A percentile compares a stretch with the other conserved stretches of the same genome.
phyloP scores from a whole-genome alignment of 140 eudicot species.

The Oenanthe javanica region DNA sequence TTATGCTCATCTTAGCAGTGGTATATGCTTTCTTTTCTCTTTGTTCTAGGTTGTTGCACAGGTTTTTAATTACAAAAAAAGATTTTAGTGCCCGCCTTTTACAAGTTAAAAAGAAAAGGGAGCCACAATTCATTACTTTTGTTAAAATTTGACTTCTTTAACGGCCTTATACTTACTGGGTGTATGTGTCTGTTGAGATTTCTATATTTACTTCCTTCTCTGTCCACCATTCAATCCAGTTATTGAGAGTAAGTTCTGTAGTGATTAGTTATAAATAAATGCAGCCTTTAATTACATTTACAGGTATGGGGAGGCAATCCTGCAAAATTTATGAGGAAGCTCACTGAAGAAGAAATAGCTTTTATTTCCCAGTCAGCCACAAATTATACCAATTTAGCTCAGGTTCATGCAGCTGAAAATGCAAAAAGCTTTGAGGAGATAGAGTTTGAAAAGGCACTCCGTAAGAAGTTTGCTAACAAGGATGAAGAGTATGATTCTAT shows the following conservation, averaged over 20 bases:
- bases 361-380: conserved; percentile 82
- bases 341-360: conserved; percentile 85
- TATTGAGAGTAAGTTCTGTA: neutral
- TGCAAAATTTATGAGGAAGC: conserved; percentile 89
- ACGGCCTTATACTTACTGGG: neutral
- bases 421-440: conserved; percentile 62
- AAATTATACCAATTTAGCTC: conserved; percentile 74
- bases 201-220: neutral
- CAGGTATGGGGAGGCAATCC: conserved; percentile 99
- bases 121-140: neutral
- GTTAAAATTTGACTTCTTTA: neutral
- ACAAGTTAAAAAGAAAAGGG: neutral
- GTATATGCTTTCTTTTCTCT: neutral
- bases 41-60: neutral
- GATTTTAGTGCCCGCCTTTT: neutral
- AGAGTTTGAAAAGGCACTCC: conserved; percentile 66
- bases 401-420: conserved; percentile 84
- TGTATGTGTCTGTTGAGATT: neutral
- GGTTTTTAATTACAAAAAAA: too few species aligned
- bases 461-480: conserved; percentile 66
- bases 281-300: neutral
- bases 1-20: conserved; percentile 1
- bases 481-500: conserved; percentile 77
- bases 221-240: neutral
- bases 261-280: neutral